phyloP scores from a whole-genome alignment of 495 filamentous ascomycete species.

The Penicillium subrubescens region DNA sequence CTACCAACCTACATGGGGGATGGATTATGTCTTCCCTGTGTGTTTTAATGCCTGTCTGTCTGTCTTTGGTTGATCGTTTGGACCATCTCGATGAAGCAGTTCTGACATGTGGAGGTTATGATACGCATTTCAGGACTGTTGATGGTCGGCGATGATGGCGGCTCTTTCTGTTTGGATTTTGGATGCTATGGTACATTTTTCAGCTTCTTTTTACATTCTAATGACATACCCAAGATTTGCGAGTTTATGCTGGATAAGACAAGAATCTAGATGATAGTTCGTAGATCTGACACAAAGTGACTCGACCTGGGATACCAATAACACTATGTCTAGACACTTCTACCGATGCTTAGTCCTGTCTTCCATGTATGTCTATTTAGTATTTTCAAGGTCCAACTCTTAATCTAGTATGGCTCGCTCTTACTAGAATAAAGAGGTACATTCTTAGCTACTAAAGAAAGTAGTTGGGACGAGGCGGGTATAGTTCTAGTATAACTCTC shows the following conservation, averaged over 20 bases:
- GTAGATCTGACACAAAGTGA: not conserved
- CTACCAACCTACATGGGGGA: not conserved
- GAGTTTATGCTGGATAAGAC: not conserved
- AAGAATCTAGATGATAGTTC: not conserved
- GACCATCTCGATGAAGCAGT: not conserved
- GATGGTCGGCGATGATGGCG: not conserved
- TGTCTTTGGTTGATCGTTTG: not conserved
- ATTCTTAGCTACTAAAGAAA: too few relatives aligned
- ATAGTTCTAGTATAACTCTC: not conserved
- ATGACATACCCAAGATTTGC: slow-evolving; percentile 4
- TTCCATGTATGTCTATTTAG: too few relatives aligned
- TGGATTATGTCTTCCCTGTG: not conserved
- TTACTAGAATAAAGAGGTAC: too few relatives aligned
- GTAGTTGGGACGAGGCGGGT: not conserved
- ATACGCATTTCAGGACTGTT: not conserved
- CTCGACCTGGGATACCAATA: too few relatives aligned
- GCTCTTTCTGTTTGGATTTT: not conserved
- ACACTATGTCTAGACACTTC: too few relatives aligned
- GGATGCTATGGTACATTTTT: not conserved
- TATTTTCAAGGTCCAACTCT: too few relatives aligned
- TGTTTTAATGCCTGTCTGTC: not conserved
- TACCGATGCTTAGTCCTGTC: too few relatives aligned
- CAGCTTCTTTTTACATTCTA: not conserved
- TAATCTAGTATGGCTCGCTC: too few relatives aligned
- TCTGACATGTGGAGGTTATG: not conserved